Evolutionary conservation across 495 filamentous ascomycete genomes (phyloP).

Genomic region (Penicillium fimorum): DNA sequence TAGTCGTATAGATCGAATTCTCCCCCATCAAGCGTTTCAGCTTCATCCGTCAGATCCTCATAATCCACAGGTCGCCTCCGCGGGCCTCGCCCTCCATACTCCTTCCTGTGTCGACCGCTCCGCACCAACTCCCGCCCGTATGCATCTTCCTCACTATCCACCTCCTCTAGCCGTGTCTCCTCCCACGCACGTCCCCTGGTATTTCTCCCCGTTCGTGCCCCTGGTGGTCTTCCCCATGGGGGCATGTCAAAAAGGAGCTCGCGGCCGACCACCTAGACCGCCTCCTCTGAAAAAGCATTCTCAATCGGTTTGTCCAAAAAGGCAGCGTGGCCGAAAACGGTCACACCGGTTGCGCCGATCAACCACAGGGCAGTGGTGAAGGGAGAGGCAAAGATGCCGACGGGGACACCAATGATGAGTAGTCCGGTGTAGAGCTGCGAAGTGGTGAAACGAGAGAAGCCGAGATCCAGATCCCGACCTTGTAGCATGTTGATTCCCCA

Average conservation of each 20-base stretch:
- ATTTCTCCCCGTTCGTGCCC: constrained; percentile 65
- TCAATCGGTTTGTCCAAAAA: constrained; percentile 99
- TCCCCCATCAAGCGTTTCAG: constrained; percentile 51
- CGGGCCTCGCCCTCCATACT: constrained; percentile 34
- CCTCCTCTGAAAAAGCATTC: constrained; percentile 99
- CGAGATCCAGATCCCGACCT: constrained; percentile 84
- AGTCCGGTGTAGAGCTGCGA: constrained; percentile 93
- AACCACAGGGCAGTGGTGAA: constrained; percentile 85
- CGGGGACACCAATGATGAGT: constrained; percentile 74
- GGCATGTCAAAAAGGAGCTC: constrained; percentile 95
- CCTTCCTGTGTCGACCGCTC: constrained; percentile 32
- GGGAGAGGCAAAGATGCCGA: constrained; percentile 79
- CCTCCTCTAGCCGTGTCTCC: constrained; percentile 63
- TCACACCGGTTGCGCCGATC: constrained; percentile 88
- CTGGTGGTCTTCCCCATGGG: constrained; percentile 98
- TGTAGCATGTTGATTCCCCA: constrained; percentile 86
- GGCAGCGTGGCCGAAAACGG: constrained; percentile 89
- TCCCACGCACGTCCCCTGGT: constrained; percentile 56
- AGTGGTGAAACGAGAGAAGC: constrained; percentile 75
- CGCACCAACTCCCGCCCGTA: constrained; percentile 54
- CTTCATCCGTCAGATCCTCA: constrained; percentile 45
- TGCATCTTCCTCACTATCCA: constrained; percentile 64
- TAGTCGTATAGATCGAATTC: constrained; percentile 57
- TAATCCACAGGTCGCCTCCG: constrained; percentile 49
- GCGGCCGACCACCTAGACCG: constrained; percentile 99